Percentiles rank a stretch among this genome's conserved stretches.
Conservation (phyloP, 1,139 yeast genomes). For the Diutina mesorugosa region DNA sequence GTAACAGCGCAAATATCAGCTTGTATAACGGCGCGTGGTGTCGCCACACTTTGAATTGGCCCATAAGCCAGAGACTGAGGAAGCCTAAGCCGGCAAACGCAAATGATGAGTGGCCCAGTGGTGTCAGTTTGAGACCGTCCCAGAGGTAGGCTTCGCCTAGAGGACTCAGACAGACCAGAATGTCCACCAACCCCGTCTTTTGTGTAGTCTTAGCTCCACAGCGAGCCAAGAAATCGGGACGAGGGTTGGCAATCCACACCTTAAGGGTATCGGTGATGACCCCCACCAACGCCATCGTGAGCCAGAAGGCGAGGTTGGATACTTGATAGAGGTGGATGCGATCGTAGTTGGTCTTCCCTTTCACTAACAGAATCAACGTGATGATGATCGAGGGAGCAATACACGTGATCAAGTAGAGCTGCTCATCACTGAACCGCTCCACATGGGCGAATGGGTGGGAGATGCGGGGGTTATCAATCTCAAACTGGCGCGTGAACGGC, state of each 20-base stretch:
- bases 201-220: slow-evolving; percentile 4
- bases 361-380: neutral
- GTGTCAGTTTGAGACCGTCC: slow-evolving; percentile 5
- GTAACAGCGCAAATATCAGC: neutral
- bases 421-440: slow-evolving; percentile 38
- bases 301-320: slow-evolving; percentile 1
- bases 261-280: slow-evolving; percentile 4
- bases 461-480: slow-evolving; percentile 24
- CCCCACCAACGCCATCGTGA: slow-evolving; percentile 4
- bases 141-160: slow-evolving; percentile 3
- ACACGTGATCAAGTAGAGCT: slow-evolving; percentile 9
- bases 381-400: neutral
- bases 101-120: slow-evolving; percentile 5
- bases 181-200: slow-evolving; percentile 2
- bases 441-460: slow-evolving; percentile 61
- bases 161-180: slow-evolving; percentile 4
- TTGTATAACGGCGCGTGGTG: neutral
- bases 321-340: neutral
- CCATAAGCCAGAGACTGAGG: slow-evolving; percentile 4
- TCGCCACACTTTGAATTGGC: neutral
- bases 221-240: slow-evolving; percentile 5
- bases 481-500: slow-evolving; percentile 14
- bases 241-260: slow-evolving; percentile 6
- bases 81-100: slow-evolving; percentile 5
- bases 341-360: neutral